A percentile compares a stretch with the other conserved stretches of the same genome.
Evolutionary conservation across 768 basidiomycete species (phyloP).

Genomic region (Rossbeevera mucosa): DNA sequence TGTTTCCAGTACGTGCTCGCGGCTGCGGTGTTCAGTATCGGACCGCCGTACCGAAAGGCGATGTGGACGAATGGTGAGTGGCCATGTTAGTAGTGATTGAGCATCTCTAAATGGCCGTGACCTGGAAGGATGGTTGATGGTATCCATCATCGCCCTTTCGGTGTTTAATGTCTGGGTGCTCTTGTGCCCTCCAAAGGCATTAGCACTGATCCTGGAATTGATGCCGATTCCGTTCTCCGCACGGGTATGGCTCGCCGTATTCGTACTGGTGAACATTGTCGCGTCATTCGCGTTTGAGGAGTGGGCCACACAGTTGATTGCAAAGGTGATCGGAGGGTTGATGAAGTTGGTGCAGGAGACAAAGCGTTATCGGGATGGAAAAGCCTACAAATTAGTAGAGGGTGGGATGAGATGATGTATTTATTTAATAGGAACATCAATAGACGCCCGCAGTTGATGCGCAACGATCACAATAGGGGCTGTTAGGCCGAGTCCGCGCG

Average conservation of each 20-base stretch:
- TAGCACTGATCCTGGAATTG: constrained; percentile 67
- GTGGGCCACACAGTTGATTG: constrained; percentile 60
- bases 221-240: constrained; percentile 69
- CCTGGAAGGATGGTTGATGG: constrained; percentile 70
- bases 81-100: not conserved
- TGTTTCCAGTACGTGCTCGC: constrained; percentile 99
- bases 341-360: constrained; percentile 38
- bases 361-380: constrained; percentile 56
- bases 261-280: constrained; percentile 64
- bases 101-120: not conserved
- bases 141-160: constrained; percentile 63
- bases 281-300: constrained; percentile 73
- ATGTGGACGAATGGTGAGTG: constrained; percentile 90
- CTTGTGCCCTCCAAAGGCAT: constrained; percentile 57
- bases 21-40: constrained; percentile 96
- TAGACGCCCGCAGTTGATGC: not conserved
- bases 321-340: constrained; percentile 48
- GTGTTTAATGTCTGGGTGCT: constrained; percentile 75
- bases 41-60: constrained; percentile 91
- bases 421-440: not conserved
- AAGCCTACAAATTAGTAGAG: constrained; percentile 83
- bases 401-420: constrained; percentile 49
- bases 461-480: not conserved
- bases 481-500: no score
- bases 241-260: constrained; percentile 62